These are phyloP conservation scores for Pyrenophora graminea DNA, from an alignment of 2,329 filamentous ascomycete species.

Conservation along the genomic window DNA sequence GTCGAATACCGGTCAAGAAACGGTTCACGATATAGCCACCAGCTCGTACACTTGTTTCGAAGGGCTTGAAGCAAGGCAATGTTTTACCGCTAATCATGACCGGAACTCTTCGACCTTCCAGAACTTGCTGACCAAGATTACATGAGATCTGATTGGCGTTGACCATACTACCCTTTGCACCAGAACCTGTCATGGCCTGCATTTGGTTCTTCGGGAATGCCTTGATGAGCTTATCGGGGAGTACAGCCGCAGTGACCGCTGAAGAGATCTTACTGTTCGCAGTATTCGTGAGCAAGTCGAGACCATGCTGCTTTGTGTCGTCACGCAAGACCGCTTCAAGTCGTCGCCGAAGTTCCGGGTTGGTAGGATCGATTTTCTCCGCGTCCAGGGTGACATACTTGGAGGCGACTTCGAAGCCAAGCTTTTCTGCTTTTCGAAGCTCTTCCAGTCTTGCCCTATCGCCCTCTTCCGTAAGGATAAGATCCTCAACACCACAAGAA, in stretches of 20 bases:
- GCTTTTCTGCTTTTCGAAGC: conserved; percentile 66
- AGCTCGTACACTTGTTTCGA: conserved; percentile 84
- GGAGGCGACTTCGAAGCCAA: conserved; percentile 79
- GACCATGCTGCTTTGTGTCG: conserved; percentile 83
- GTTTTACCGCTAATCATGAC: conserved; percentile 98
- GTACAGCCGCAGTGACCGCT: conserved; percentile 74
- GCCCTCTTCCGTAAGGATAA: conserved; percentile 79
- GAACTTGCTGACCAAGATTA: conserved; percentile 92
- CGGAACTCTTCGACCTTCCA: conserved; percentile 92
- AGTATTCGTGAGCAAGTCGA: conserved; percentile 86
- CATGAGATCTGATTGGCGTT: conserved; percentile 98
- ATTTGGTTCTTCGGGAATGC: conserved; percentile 97
- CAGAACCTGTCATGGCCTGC: conserved; percentile 97
- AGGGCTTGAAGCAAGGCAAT: conserved; percentile 89
- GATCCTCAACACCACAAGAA: conserved; percentile 95
- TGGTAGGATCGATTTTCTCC: conserved; percentile 62
- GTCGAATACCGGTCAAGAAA: conserved; percentile 96
- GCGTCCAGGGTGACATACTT: conserved; percentile 85
- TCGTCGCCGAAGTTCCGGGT: conserved; percentile 73
- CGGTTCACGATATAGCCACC: conserved; percentile 93
- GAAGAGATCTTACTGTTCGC: conserved; percentile 73
- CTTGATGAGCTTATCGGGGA: conserved; percentile 83
- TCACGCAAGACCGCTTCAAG: conserved; percentile 90
- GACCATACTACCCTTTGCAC: conserved; percentile 89
- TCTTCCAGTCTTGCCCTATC: conserved; percentile 72